Evolutionary conservation across 1,139 yeast species (phyloP), one percentile per base, ranked within the genome.

Genomic region (Yamadazyma sp.): DNA sequence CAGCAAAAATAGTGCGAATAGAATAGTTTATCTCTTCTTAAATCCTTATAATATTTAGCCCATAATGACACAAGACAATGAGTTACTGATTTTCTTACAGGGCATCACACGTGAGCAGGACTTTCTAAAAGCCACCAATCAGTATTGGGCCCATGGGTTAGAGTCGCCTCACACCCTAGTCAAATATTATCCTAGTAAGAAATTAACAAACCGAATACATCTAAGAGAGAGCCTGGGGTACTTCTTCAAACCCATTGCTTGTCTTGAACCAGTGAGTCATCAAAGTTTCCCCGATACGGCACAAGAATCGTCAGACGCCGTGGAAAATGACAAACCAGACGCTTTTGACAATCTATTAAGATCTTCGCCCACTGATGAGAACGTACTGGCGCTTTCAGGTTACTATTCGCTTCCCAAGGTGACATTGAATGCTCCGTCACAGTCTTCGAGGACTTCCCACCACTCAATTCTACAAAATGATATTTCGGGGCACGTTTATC

Each of bases 401-500:
- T 62, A 59, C 41, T 57, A 50, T 38, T 50, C 61, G 3, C 43
- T 65, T 3, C 73, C 73, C 6, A 51, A 54, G 34, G 43, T 58
- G 2, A 48, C 64, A 1, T 38, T 62, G 14, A 62, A 61, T 40
- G 40, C 54, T 2, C 64, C 65, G 4, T 40, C 46, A 16, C 28
- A 40, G 13, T 26, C 35, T 4, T 16, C 12, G 11, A 25, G 35
- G 14, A 22, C 9, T 11, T 4, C 7, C 9, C 31, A 34, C 4
- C 41, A 36, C 11, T 41, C 41, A 29, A 32, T 43, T 9, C 25
- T 29, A n/a, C 15, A 6, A 8, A 29, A 24, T 21, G 40, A 36
- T 31, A 42, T 64, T 4, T 63, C 65, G 6, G 50, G 60, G 42
- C 42, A 64, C 4, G 60, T 64, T 30, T 68, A 61, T 46, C 74